These are phyloP conservation scores for Blastobotrys persicus DNA, from an alignment of 1,139 yeast genomes.

Conservation along the genomic window DNA sequence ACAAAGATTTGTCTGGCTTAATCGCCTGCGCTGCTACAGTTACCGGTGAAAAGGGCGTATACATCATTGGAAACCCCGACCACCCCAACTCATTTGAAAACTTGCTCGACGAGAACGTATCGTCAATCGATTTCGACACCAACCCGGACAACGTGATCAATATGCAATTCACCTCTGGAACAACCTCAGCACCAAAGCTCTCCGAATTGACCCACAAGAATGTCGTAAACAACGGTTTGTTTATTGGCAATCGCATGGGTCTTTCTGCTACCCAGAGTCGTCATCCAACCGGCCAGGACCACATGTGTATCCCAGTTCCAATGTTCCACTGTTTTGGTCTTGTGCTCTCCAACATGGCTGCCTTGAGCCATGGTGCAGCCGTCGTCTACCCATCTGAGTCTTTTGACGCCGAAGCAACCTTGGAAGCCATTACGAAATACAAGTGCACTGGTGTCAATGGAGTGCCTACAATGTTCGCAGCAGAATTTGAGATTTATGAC, in stretches of 20 bases:
- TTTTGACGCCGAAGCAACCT: conserved; percentile 30
- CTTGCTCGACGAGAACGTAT: conserved; percentile 12
- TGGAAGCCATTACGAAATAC: conserved; percentile 30
- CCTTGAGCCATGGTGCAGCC: conserved; percentile 32
- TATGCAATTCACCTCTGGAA: conserved; percentile 39
- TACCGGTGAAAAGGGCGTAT: conserved; percentile 3
- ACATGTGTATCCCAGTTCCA: conserved; percentile 37
- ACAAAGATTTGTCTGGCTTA: conserved; percentile 10
- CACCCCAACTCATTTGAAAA: conserved; percentile 2
- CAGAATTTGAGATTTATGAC: conserved; percentile 32
- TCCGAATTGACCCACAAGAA: conserved; percentile 33
- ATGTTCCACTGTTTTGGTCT: conserved; percentile 40
- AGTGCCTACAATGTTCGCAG: conserved; percentile 39
- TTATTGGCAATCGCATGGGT: conserved; percentile 34
- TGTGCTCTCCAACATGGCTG: conserved; percentile 36
- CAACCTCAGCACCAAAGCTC: conserved; percentile 35
- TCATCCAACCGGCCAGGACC: conserved; percentile 34
- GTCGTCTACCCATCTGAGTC: conserved; percentile 36
- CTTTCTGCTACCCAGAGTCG: conserved; percentile 26
- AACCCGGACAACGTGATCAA: conserved; percentile 30
- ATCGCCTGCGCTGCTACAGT: conserved; percentile 8
- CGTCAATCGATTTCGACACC: conserved; percentile 13
- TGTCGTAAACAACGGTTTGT: conserved; percentile 34
- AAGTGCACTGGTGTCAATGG: conserved; percentile 35
- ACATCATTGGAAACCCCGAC: conserved; percentile 11